A percentile compares a stretch with the other conserved stretches of the same genome.
Conservation (phyloP, 208 protist genomes). For the Crithidia expoeki region DNA sequence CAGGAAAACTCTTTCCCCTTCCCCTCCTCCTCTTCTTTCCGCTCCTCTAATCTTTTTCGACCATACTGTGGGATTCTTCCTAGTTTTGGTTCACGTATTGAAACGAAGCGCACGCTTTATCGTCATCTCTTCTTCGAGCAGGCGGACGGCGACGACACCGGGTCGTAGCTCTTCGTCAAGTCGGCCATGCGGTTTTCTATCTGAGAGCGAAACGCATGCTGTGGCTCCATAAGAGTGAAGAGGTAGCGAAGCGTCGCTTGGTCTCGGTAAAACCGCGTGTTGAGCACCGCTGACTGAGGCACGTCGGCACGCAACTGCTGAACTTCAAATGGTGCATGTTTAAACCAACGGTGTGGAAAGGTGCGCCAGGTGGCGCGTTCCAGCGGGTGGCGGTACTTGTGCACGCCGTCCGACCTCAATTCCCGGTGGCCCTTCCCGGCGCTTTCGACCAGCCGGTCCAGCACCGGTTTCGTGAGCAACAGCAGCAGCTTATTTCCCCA, state of each 20-base stretch:
- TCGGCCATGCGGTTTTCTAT: constrained; percentile 76
- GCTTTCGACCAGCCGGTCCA: constrained; percentile 80
- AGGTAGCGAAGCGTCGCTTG: constrained; percentile 75
- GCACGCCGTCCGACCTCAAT: constrained; percentile 70
- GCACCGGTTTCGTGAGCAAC: constrained; percentile 69
- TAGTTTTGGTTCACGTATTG: no score
- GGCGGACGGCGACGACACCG: not conserved
- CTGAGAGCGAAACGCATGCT: constrained; percentile 68
- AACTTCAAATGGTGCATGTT: constrained; percentile 90
- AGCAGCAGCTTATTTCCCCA: constrained; percentile 84
- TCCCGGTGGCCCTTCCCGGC: constrained; percentile 71
- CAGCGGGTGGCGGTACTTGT: constrained; percentile 49
- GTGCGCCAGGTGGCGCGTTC: constrained; percentile 73
- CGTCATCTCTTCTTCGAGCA: no score
- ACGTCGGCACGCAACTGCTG: constrained; percentile 90
- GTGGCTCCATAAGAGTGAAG: constrained; percentile 84
- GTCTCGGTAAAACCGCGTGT: constrained; percentile 85
- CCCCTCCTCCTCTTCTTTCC: no score
- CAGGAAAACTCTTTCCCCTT: no score
- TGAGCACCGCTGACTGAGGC: constrained; percentile 62
- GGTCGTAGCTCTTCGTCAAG: constrained; percentile 68
- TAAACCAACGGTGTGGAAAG: constrained; percentile 87
- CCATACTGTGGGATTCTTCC: no score
- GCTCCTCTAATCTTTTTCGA: no score
- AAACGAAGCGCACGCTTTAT: no score